Base-by-base conservation (phyloP, 192 early-diverging fungal genomes). In the Coemansia sp. region DNA sequence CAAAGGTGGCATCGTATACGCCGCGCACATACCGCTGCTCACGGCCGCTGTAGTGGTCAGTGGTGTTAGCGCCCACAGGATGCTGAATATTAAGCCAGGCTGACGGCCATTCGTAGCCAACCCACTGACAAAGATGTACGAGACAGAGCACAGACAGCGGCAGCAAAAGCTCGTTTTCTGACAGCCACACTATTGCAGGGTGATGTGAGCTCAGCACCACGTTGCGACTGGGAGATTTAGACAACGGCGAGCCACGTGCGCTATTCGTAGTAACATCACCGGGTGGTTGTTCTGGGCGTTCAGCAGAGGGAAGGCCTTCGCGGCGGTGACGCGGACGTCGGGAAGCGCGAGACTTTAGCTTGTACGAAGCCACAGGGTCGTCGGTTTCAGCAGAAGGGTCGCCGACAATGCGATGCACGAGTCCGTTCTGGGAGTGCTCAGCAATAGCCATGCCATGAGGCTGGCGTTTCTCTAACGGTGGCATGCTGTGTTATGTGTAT, bases 1-100 rank as follows among this genome's bases (percentile, higher is more conserved):
- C 83, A 67, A 90, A 87, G 30, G 80, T 84, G n/a, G 82, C 36
- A 60, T 92, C 89, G 19, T 87, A 66, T 6, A 36, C 39, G 17
- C 90, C 88, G 33, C 78, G 68, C 30, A 75, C 73, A 21, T 63
- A 80, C 21, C 59, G 33, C 25, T 23, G 27, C 14, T 51, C 46
- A 31, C 46, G 54, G 7, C 59, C 64, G 23, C 27, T 1, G 27
- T 27, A 27, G 27, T 27, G 27, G 27, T 27, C 27, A 27, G 3
- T 27, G 3, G 27, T 27, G 27, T 3, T 27, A 27, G 32, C 25
- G 7, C 22, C 51, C 9, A 67, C 42, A 29, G 54, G 30, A 61
- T 80, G 78, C 46, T 80, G 72, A 61, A 80, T 71, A 33, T 30
- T 27, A 51, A 75, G 58, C 68, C 68, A 80, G 23, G 58, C 57